A percentile compares a stretch with the other conserved stretches of the same genome.
Evolutionary conservation across 2,329 filamentous ascomycete genomes (phyloP).

Genomic region (Fusarium transvaalense): DNA sequence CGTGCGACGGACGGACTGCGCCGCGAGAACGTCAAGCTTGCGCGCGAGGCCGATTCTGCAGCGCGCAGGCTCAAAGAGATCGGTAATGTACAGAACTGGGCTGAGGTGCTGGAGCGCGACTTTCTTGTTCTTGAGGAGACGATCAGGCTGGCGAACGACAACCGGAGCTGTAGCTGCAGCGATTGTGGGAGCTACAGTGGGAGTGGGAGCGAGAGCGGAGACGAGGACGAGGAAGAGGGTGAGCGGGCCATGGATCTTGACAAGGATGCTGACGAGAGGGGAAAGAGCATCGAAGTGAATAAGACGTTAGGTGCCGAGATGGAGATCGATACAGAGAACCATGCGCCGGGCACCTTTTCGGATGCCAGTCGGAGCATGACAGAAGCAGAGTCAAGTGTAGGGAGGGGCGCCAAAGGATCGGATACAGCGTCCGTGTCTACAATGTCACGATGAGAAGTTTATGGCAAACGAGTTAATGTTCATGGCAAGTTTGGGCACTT

Average conservation of each 20-base stretch:
- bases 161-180: conserved; percentile 56
- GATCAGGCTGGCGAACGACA: conserved; percentile 64
- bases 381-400: conserved; percentile 54
- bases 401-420: conserved; percentile 52
- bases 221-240: conserved; percentile 29
- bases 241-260: conserved; percentile 42
- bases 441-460: conserved; percentile 39
- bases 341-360: conserved; percentile 49
- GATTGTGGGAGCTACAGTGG: conserved; percentile 53
- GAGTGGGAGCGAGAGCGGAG: conserved; percentile 42
- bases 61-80: conserved; percentile 79
- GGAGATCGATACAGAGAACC: conserved; percentile 42
- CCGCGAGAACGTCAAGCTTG: conserved; percentile 74
- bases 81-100: conserved; percentile 88
- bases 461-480: conserved; percentile 5
- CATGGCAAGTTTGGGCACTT: conserved; percentile 5
- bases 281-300: conserved; percentile 23
- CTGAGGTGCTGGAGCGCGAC: conserved; percentile 80
- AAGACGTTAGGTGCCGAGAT: conserved; percentile 40
- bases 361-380: conserved; percentile 56
- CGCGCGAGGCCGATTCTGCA: conserved; percentile 72
- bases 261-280: conserved; percentile 13
- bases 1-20: conserved; percentile 70
- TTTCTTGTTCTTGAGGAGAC: conserved; percentile 75
- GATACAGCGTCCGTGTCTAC: conserved; percentile 56